Evolutionary conservation across 768 basidiomycete species (phyloP).

Genomic region (Phylloporus arenicola): DNA sequence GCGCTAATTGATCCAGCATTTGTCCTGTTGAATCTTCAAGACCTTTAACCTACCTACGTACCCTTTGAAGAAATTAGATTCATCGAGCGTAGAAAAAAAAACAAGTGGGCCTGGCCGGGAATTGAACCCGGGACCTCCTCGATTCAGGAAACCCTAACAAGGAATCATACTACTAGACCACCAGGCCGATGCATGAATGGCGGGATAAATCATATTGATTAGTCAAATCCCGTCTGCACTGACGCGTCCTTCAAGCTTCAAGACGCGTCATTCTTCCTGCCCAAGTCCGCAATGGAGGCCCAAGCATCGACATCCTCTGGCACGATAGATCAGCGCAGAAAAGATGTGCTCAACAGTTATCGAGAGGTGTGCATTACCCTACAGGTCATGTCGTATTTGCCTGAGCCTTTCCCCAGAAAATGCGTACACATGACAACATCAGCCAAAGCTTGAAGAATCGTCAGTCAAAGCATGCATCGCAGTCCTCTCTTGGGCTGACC

Average conservation of each 20-base stretch:
- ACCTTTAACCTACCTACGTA: no score
- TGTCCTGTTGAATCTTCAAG: background rate
- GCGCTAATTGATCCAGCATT: background rate
- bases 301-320: constrained; percentile 49
- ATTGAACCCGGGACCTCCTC: constrained; percentile 61
- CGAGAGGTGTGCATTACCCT: constrained; percentile 50
- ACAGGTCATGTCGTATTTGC: background rate
- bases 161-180: constrained; percentile 54
- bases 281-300: constrained; percentile 20
- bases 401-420: constrained; percentile 61
- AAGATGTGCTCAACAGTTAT: constrained; percentile 71
- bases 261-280: constrained; percentile 24
- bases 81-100: background rate
- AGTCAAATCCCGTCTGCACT: background rate
- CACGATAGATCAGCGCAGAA: constrained; percentile 63
- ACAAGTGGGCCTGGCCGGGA: constrained; percentile 45
- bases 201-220: background rate
- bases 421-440: constrained; percentile 83
- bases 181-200: constrained; percentile 29
- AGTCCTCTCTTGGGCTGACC: background rate
- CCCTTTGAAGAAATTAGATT: no score
- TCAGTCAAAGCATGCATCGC: constrained; percentile 37
- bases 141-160: constrained; percentile 42
- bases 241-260: constrained; percentile 26
- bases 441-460: constrained; percentile 87